Evolutionary conservation across 148 eudicot species (phyloP).

Genomic region (Hydrangea macrophylla): DNA sequence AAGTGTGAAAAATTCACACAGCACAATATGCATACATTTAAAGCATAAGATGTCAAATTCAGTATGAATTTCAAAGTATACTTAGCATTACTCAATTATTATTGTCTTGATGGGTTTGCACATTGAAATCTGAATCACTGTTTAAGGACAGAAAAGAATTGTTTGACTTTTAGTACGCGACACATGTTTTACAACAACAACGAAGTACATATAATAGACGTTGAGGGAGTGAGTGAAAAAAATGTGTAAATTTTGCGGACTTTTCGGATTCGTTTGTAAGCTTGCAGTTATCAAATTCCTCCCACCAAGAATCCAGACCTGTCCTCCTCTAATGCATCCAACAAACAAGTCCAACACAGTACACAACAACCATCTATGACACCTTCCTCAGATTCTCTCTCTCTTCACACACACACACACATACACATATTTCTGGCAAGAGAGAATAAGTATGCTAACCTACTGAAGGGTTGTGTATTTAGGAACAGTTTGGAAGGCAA

Average conservation of each 20-base stretch:
- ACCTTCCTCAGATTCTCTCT: slow-evolving; percentile 11
- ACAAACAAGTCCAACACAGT: slow-evolving; percentile 30
- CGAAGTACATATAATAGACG: slow-evolving; percentile 20
- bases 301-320: slow-evolving; percentile 10
- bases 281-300: slow-evolving; percentile 18
- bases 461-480: too few species aligned
- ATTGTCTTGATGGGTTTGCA: background rate
- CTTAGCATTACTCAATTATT: too few species aligned
- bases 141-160: slow-evolving; percentile 2
- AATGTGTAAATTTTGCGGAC: slow-evolving; percentile 5
- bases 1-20: background rate
- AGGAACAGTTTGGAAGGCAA: too few species aligned
- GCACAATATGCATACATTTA: too few species aligned
- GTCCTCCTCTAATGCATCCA: slow-evolving; percentile 26
- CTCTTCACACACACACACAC: slow-evolving; percentile 4
- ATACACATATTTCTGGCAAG: background rate
- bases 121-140: background rate
- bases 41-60: background rate
- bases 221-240: slow-evolving; percentile 27
- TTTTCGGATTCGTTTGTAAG: slow-evolving; percentile 25
- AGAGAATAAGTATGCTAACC: too few species aligned
- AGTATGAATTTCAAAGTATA: too few species aligned
- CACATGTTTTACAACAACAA: slow-evolving; percentile 19
- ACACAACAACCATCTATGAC: slow-evolving; percentile 27
- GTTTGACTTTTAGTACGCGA: slow-evolving; percentile 16